Conservation (phyloP, 2,329 filamentous ascomycete genomes). For the Neofusicoccum parvum region DNA sequence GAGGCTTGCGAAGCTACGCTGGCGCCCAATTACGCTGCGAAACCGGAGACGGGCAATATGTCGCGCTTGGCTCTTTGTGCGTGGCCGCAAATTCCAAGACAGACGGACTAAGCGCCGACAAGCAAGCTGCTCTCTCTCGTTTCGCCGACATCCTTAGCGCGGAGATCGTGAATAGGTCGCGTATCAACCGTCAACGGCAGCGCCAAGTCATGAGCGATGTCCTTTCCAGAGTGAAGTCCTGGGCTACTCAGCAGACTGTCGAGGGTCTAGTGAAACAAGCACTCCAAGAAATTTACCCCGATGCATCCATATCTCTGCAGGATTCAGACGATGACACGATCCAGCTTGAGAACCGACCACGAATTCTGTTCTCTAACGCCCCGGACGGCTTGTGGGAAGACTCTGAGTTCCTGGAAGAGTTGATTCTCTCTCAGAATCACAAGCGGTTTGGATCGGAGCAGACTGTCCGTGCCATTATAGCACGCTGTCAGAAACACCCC, state of each 20-base stretch:
- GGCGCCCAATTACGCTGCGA: constrained; percentile 45
- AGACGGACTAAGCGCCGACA: constrained; percentile 31
- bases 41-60: constrained; percentile 42
- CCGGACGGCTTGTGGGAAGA: constrained; percentile 51
- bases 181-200: constrained; percentile 43
- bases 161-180: constrained; percentile 45
- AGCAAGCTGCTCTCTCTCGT: constrained; percentile 39
- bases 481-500: constrained; percentile 38
- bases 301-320: constrained; percentile 34
- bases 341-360: constrained; percentile 30
- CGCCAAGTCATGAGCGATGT: constrained; percentile 44
- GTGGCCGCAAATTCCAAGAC: constrained; percentile 43
- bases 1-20: constrained; percentile 46
- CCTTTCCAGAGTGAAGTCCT: constrained; percentile 23
- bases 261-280: constrained; percentile 33
- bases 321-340: constrained; percentile 29
- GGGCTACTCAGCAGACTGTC: constrained; percentile 28
- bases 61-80: constrained; percentile 49
- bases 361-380: constrained; percentile 33
- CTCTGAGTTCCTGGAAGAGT: constrained; percentile 40
- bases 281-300: constrained; percentile 39
- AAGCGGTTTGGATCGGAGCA: constrained; percentile 29
- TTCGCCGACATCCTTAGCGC: constrained; percentile 44
- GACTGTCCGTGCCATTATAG: constrained; percentile 42
- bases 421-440: constrained; percentile 43